Evolutionary conservation across 805 yeast genomes (phyloP).

Genomic region (Sugiyamaella floridensis): DNA sequence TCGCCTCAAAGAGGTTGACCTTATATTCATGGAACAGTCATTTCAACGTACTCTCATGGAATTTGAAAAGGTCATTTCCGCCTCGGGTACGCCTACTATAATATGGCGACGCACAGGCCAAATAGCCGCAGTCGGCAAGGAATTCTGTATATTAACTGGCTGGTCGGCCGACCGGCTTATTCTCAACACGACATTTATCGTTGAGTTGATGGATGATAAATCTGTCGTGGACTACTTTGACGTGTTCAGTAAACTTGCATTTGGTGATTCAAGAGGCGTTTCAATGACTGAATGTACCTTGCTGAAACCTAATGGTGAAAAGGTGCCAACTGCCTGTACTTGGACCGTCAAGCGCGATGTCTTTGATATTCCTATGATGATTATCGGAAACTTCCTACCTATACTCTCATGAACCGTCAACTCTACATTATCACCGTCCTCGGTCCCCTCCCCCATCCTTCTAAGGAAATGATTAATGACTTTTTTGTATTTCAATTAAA

Average conservation of each 20-base stretch:
- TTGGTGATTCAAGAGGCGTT: constrained; percentile 44
- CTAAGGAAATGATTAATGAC: neutral
- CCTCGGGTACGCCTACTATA: constrained; percentile 71
- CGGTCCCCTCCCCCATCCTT: neutral
- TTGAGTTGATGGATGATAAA: constrained; percentile 77
- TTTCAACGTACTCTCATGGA: constrained; percentile 54
- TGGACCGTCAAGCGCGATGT: constrained; percentile 83
- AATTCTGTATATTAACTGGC: constrained; percentile 63
- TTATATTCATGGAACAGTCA: constrained; percentile 53
- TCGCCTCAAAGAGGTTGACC: constrained; percentile 62
- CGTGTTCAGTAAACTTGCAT: constrained; percentile 63
- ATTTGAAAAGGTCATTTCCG: constrained; percentile 42
- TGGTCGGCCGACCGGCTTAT: constrained; percentile 51
- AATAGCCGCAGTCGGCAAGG: constrained; percentile 70
- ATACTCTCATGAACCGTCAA: constrained; percentile 4
- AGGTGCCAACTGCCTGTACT: constrained; percentile 63
- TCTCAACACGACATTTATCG: constrained; percentile 57
- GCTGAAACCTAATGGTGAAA: constrained; percentile 32
- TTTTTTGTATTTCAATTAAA: neutral
- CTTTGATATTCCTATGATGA: constrained; percentile 77
- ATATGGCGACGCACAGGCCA: constrained; percentile 87
- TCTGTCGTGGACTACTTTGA: constrained; percentile 67
- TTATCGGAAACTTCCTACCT: constrained; percentile 54
- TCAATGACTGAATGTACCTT: constrained; percentile 37
- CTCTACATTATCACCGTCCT: neutral